Evolutionary conservation across 371 early-diverging fungal genomes (phyloP), one percentile per base, ranked within the genome.

Genomic region (Zancudomyces culisetae): DNA sequence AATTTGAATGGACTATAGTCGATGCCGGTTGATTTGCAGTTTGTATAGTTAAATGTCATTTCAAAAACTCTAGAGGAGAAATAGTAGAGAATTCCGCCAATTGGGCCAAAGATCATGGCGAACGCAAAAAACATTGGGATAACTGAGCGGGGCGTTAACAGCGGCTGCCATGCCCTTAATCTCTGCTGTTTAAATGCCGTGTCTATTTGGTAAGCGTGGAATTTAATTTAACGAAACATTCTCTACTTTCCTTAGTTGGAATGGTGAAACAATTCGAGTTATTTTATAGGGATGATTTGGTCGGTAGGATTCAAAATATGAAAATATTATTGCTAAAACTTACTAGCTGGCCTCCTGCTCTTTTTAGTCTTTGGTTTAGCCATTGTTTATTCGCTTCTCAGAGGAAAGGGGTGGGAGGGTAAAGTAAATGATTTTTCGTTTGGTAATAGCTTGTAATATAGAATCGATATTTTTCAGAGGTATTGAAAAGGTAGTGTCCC

Each of bases 101-200:
- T 69, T 12, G 95, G 94, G 23, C 87, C 77, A 65, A 95, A 95
- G 20, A 92, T 63, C 10, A 85, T 73, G 4, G 95, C 98, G 52
- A 97, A 71, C 30, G 85, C 64, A 56, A 95, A 85, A 53, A 94
- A 81, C 18, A 89, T 81, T 2, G 95, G 95, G 20, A 95, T 63
- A 10, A 91, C 96, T 43, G 84, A 81, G 57, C 83, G 84, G 42
- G 98, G 96, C 4, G 93, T 95, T 41, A 97, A 72, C 22, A 97
- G 81, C 0, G 98, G 98, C 64, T 95, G 95, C 94, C 94, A 97
- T 3, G 94, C 89, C 60, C 88, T 87, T 59, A 97, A 75, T 19
- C 91, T 79, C 67, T 97, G 96, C 70, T 97, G 98, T 72, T 89
- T 88, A 69, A 94, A 94, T 3, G 93, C 86, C 47, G 90, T 91